Base-by-base conservation (phyloP, 2,329 filamentous ascomycete species). In the Bertia moriformis region DNA sequence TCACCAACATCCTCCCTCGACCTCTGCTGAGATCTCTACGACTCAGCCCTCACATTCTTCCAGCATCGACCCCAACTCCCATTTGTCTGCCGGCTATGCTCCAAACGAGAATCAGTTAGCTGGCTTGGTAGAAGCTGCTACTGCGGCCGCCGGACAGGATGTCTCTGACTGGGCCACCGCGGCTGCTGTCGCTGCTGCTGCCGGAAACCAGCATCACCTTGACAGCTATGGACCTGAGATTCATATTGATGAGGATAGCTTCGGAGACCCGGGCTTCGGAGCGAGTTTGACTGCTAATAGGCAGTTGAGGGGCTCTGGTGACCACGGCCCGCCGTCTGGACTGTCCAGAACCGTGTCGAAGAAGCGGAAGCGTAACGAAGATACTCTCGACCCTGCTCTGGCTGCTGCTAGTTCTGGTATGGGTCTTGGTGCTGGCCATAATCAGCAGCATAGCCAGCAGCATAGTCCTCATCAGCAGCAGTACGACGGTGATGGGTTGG, bases 331-430 rank as follows among this genome's bases (percentile, higher is more conserved):
- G n/a, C 43, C 46, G 1, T 44, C 51, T 0, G 54, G 54, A 0
- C 44, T 59, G 30, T 53, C 56, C 17, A 46, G 57, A 36, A 47
- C 52, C 0, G 55, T 48, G 4, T 56, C 57, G 0, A 60, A 58
- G 43, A 62, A 62, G 40, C 48, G 59, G 18, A 63, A 62, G 44
- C 49, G 60, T 42, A 54, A 52, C 15, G 57, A 62, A 18, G 55
- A 57, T 43, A 48, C 54, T 4, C 47, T 57, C 13, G 57, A 61
- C 55, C 57, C 1, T 45, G 59, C 36, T 49, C 51, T 35, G 19
- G 49, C 46, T 7, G 32, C 44, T 2, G 43, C 42, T 4, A 37
- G 51, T 30, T n/a, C n/a, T n/a, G 48, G 45, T 4, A 46, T 50
- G 18, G 50, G 51, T 13, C 42, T 54, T 14, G 40, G 43, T n/a